Evolutionary conservation across 345 rosid species (phyloP), one percentile per base, ranked within the genome.

Genomic region (Acer negundo): DNA sequence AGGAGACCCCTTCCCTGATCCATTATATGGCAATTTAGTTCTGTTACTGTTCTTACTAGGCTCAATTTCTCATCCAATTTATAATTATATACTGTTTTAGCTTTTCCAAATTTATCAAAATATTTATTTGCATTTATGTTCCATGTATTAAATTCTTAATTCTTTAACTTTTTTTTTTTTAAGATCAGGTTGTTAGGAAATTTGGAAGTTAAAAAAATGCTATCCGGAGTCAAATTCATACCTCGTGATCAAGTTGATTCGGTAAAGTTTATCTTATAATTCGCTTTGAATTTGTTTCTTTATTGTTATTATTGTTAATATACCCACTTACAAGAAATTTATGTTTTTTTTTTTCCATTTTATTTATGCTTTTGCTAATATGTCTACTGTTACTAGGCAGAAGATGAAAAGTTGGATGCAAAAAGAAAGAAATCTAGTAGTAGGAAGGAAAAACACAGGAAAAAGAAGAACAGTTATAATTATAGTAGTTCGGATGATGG

Each of bases 211-310:
- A 62, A 0, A 5, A 47, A 75, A 63, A 94, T 94, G 98, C 89
- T 94, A 53, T 77, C 93, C 15, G 96, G 96, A 13, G 80, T 92
- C 68, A 94, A 89, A 81, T 83, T 94, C 73, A 85, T 94, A 63
- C 92, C 98, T 26, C 94, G 94, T 11, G 91, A 91, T 75, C 79
- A 89, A 79, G 87, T 90, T 69, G 79, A 83, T 74, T 73, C 81
- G 76, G 78, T 84, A 77, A 62, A 28, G 12, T 49, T 69, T 72
- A 6, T 22, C 44, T 31, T 44, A 35, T 47, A 5, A 28, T 42
- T 62, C 23, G 15, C 2, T 38, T 74, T 8, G 2, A 1, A 31
- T 10, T 62, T 38, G 2, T 55, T 44, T 55, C 67, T 3, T 24
- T 44, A 56, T 2, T 44, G 2, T 61, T 40, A 40, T 35, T 40